Percentiles rank a stretch among this genome's conserved stretches.
Evolutionary conservation across 148 eudicot genomes (phyloP).

Genomic region (Beta vulgaris): DNA sequence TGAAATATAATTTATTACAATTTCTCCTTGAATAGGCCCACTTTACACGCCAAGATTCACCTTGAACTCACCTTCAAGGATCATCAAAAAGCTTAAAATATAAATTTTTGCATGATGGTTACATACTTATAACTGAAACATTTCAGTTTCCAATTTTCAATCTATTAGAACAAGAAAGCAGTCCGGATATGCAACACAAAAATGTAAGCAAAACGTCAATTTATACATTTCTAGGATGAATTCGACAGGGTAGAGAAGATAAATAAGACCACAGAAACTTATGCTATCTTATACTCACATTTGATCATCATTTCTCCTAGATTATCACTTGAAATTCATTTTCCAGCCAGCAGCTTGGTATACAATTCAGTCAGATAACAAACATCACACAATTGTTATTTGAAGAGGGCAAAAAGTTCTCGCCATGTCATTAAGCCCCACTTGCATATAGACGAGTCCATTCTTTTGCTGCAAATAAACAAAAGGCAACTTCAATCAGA

Average conservation of each 20-base stretch:
- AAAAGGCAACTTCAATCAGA: background rate
- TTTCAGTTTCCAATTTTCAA: background rate
- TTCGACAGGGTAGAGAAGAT: background rate
- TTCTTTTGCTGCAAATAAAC: slow-evolving; percentile 70
- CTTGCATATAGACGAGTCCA: slow-evolving; percentile 91
- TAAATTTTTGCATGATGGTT: no score
- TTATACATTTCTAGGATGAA: slow-evolving; percentile 18
- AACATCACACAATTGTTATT: slow-evolving; percentile 31
- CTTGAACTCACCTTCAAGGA: background rate
- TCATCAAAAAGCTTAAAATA: no score
- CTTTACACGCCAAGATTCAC: background rate
- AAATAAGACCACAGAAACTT: slow-evolving; percentile 3
- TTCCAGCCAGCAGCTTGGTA: slow-evolving; percentile 10
- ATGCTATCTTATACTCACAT: slow-evolving; percentile 26
- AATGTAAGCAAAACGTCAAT: slow-evolving; percentile 1
- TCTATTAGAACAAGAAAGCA: background rate
- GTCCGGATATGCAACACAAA: background rate
- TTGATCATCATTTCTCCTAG: slow-evolving; percentile 6
- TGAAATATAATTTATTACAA: no score
- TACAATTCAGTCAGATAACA: slow-evolving; percentile 23
- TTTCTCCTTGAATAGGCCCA: no score
- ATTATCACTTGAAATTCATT: slow-evolving; percentile 24
- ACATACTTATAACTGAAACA: background rate
- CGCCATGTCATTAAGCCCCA: slow-evolving; percentile 47
- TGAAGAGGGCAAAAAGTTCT: slow-evolving; percentile 5